Conservation (phyloP, 2,329 filamentous ascomycete species). For the Exophiala spinifera region DNA sequence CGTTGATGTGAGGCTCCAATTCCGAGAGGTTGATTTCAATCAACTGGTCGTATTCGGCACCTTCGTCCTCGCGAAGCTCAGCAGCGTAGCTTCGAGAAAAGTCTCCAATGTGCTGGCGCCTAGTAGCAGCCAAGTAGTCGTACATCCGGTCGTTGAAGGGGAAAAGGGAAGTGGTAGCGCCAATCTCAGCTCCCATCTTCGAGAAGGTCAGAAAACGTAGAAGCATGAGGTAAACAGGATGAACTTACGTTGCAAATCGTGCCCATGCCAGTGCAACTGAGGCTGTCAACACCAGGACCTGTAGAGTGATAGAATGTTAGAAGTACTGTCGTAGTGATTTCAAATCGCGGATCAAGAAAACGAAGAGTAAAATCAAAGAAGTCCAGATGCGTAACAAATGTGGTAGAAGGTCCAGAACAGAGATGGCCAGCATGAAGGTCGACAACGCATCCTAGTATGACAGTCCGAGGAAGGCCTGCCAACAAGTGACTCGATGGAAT, state of each 20-base stretch:
- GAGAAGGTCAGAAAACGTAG: no score
- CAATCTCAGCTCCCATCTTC: slow-evolving; percentile 61
- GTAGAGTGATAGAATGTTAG: slow-evolving; percentile 20
- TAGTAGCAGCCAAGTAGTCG: slow-evolving; percentile 89
- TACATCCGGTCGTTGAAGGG: slow-evolving; percentile 98
- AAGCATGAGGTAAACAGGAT: background rate
- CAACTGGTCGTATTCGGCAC: slow-evolving; percentile 90
- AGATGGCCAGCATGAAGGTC: no score
- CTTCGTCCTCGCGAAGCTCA: slow-evolving; percentile 82
- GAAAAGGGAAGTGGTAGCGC: slow-evolving; percentile 86
- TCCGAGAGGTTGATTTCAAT: slow-evolving; percentile 94
- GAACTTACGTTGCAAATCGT: slow-evolving; percentile 61
- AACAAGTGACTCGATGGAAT: no score
- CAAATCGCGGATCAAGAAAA: no score
- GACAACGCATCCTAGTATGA: no score
- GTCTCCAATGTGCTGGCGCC: slow-evolving; percentile 85
- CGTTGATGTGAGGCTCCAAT: slow-evolving; percentile 97
- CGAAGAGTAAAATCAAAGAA: no score
- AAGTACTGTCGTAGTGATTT: slow-evolving; percentile 26
- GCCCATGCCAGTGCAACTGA: slow-evolving; percentile 83
- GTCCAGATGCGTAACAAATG: no score
- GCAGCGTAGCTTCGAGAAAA: slow-evolving; percentile 80
- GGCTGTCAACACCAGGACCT: slow-evolving; percentile 67
- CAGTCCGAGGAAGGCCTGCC: no score
- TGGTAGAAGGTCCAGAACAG: no score